These are phyloP conservation scores for Rhizopogon vinicolor DNA, from an alignment of 768 basidiomycete genomes.

Conservation along the genomic window DNA sequence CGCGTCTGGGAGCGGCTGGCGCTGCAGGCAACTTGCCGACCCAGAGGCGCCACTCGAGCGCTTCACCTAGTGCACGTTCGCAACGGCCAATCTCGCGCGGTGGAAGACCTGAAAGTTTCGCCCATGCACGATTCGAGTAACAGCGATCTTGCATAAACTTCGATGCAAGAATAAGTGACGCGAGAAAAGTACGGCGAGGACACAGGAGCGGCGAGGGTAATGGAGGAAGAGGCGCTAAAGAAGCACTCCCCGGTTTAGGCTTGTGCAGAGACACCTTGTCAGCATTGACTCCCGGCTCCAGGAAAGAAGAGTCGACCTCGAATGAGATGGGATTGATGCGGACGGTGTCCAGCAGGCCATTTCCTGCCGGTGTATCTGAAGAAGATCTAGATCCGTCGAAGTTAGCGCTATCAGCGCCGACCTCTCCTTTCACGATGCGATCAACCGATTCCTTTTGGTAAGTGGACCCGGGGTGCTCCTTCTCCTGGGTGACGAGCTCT, in stretches of 20 bases:
- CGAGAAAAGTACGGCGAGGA: constrained; percentile 85
- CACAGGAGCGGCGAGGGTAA: constrained; percentile 84
- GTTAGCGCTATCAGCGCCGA: constrained; percentile 35
- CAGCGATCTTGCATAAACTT: constrained; percentile 94
- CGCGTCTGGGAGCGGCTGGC: constrained; percentile 30
- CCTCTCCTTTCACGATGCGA: constrained; percentile 39
- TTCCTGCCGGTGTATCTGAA: constrained; percentile 7
- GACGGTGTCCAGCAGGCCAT: constrained; percentile 39
- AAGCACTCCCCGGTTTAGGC: constrained; percentile 10
- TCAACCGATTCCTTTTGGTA: constrained; percentile 37
- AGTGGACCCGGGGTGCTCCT: constrained; percentile 35
- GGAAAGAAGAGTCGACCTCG: constrained; percentile 13
- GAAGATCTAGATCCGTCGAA: constrained; percentile 13
- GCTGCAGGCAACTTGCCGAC: constrained; percentile 63
- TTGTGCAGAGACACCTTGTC: constrained; percentile 8
- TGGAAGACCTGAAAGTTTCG: constrained; percentile 85
- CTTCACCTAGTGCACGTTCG: constrained; percentile 82
- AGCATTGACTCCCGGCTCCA: constrained; percentile 10
- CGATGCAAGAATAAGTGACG: constrained; percentile 81
- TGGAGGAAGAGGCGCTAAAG: constrained; percentile 31
- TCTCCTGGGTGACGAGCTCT: constrained; percentile 52
- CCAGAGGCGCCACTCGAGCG: constrained; percentile 91
- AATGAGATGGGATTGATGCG: constrained; percentile 30
- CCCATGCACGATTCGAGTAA: constrained; percentile 93
- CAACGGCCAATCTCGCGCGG: constrained; percentile 84